Base-by-base conservation (phyloP, 2,329 filamentous ascomycete genomes). In the Colletotrichum sp. region DNA sequence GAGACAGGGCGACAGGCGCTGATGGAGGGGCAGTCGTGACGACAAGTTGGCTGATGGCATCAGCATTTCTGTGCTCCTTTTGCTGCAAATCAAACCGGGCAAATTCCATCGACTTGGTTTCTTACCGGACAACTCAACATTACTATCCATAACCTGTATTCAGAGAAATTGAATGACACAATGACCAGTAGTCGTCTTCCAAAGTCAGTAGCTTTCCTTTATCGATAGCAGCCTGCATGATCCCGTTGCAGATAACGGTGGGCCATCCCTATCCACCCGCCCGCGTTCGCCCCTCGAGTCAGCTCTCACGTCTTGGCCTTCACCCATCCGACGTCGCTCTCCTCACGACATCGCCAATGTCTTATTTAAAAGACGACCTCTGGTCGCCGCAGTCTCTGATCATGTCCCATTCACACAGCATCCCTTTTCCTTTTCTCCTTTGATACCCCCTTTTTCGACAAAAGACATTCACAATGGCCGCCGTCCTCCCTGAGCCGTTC, bases 401-500 rank as follows among this genome's bases (percentile, higher is more conserved):
- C 24, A 27, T 38, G 24, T 38, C 34, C 21, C 6, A 24, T n/a
- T 18, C 27, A 6, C n/a, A 31, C 43, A 61, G 33, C 12, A 15
- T 24, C 33, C 6, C 21, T 1, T 9, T 43, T 31, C 21, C 3
- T 27, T 34, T 57, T 29, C 62, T 31, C 61, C 1, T n/a, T 68
- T 66, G 71, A 73, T 66, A 70, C 70, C 66, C 33, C 66, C 33
- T 18, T 61, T 38, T 51, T 11, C 27, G 5, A n/a, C 31, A 63
- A 7, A 58, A 13, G 3, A 33, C 3, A 57, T 3, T 16, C 63
- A 55, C n/a, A 18, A 74, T 74, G 72, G 29, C 72, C n/a, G 43
- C 43, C 27, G 15, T 69, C n/a, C 88, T 93, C 54, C 91, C 91
- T 9, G 86, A 90, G 69, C 89, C 90, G 24, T 93, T 93, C 78